phyloP scores from a whole-genome alignment of 176 grass and related monocot genomes.

The Thinopyrum elongatum region DNA sequence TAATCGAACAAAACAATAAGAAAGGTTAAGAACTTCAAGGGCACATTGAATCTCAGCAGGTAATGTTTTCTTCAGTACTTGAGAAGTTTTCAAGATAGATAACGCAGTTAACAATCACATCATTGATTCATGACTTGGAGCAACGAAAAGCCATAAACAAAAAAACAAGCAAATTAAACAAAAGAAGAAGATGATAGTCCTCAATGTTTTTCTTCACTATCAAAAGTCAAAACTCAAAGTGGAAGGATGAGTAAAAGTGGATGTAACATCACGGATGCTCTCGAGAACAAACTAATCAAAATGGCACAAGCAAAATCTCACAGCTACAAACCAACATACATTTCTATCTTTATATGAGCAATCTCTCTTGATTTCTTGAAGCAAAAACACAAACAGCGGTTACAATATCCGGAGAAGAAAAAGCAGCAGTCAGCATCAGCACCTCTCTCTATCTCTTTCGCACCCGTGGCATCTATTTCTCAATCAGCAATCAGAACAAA shows the following conservation, averaged over 20 bases:
- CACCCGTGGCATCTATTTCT: no score
- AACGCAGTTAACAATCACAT: constrained; percentile 37
- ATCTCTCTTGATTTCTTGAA: neutral
- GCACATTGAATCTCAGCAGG: constrained; percentile 27
- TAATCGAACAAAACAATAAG: neutral
- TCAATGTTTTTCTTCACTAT: constrained; percentile 41
- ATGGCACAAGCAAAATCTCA: no score
- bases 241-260: no score
- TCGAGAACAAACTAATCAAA: no score
- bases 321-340: no score
- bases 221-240: neutral
- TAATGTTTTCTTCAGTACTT: constrained; percentile 23
- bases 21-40: neutral
- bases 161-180: no score
- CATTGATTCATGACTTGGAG: neutral
- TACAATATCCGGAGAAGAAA: no score
- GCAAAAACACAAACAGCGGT: no score
- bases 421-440: no score
- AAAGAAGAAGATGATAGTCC: neutral
- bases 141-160: neutral
- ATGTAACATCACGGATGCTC: no score
- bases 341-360: no score
- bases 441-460: constrained; percentile 13
- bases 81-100: constrained; percentile 30
- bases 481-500: neutral